Evolutionary conservation across 192 early-diverging fungal species (phyloP), one percentile per base, ranked within the genome.

Genomic region (Umbelopsis ramanniana): DNA sequence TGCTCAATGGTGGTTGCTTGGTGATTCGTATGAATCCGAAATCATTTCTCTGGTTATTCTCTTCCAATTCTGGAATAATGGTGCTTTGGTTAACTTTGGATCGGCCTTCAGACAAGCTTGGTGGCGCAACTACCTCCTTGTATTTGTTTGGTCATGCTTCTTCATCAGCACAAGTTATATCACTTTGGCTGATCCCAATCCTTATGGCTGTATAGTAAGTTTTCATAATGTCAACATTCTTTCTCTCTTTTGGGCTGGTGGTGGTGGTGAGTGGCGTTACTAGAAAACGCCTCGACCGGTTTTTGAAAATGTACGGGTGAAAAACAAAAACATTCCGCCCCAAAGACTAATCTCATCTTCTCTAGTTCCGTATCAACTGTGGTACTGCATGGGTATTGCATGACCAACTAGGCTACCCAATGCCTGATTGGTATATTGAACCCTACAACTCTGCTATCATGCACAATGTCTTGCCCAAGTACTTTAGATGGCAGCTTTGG

Each of bases 1-100:
- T 17, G 70, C 86, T 43, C 78, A 87, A 48, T 95, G 93, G 93
- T 95, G 92, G 90, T 79, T 93, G 37, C 77, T 93, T n/a, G 92
- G 86, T 53, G 93, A 95, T 71, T 94, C 93, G 74, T 95, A 86
- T 70, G 92, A 95, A 80, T 82, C 85, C 12, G 88, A 80, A 71
- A 72, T 90, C 38, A 84, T 89, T 24, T 83, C 88, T 0, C 79
- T 93, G 24, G 74, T 93, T 5, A 75, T 79, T 19, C 74, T 88
- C 66, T 92, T 89, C 84, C 92, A 93, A 75, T 92, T 93, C 76
- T 81, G 91, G 72, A 86, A 93, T 76, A 85, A 80, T 29, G 89
- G 86, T 14, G 88, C 86, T 38, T 73, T 89, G 40, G 89, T 89
- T 79, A 92, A 89, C 79, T 88, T 92, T 77, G 93, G 93, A 22